Percentiles rank a stretch among this genome's conserved stretches.
Evolutionary conservation across 1,284 basidiomycete genomes (phyloP).

Genomic region (Spongispora temasekensis): DNA sequence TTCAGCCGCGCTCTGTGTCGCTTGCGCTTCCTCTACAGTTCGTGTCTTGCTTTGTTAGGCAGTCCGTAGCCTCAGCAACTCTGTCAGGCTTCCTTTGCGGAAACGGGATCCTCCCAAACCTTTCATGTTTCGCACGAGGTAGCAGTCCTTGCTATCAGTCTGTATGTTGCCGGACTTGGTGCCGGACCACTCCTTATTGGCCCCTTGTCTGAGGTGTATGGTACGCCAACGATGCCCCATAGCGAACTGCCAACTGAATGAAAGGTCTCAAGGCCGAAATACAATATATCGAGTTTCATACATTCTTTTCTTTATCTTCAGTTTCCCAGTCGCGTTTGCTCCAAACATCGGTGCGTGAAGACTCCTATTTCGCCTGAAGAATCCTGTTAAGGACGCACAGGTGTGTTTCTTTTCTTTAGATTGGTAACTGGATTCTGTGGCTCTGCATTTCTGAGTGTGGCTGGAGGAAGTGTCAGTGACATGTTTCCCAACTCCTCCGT

Average conservation of each 20-base stretch:
- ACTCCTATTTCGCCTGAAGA: neutral
- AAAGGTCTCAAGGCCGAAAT: conserved; percentile 52
- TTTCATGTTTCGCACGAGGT: conserved; percentile 66
- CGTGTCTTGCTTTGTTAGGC: conserved; percentile 24
- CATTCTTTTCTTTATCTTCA: conserved; percentile 50
- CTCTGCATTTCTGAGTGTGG: conserved; percentile 77
- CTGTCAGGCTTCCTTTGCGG: conserved; percentile 65
- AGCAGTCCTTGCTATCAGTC: conserved; percentile 66
- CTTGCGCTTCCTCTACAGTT: conserved; percentile 73
- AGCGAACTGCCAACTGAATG: conserved; percentile 37
- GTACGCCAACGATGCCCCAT: conserved; percentile 24
- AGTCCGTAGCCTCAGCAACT: neutral
- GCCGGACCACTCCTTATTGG: conserved; percentile 48
- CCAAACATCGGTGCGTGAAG: conserved; percentile 50
- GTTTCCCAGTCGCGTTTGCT: conserved; percentile 70
- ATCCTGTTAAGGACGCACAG: conserved; percentile 20
- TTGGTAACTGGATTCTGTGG: conserved; percentile 62
- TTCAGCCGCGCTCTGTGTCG: conserved; percentile 59
- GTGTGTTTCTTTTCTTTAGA: conserved; percentile 49
- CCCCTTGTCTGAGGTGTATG: conserved; percentile 51
- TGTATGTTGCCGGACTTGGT: conserved; percentile 68
- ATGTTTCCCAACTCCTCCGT: conserved; percentile 66
- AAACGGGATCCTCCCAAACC: conserved; percentile 56
- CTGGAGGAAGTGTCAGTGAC: conserved; percentile 80
- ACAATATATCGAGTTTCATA: conserved; percentile 56